Evolutionary conservation across 192 early-diverging fungal genomes (phyloP), one percentile per base, ranked within the genome.

Genomic region (Coemansia aciculifera): DNA sequence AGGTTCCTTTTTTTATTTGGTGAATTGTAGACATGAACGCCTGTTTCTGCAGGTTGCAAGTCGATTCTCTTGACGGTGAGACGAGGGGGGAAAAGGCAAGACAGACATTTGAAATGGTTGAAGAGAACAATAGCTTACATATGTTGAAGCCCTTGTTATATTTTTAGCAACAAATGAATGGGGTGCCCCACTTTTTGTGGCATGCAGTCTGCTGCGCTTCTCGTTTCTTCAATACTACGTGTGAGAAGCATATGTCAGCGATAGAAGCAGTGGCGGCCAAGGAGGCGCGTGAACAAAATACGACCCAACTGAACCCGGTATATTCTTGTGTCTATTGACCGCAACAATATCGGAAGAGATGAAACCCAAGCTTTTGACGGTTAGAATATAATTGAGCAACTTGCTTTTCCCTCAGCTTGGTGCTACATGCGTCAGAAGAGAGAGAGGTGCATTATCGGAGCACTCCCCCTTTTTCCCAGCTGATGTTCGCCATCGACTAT

Each of bases 391-490:
- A 57, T 32, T 17, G 15, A 34, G 54, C 13, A 57, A 12, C 54
- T 13, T 27, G n/a, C 9, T 12, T 2, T 15, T 15, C 5, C 15
- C 29, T 57, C 24, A 44, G 12, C 12, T 23, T 17, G 15, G 29
- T 34, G 24, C 6, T 34, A 57, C 29, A 29, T 54, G 54, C 15
- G 29, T 57, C 31, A 57, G 54, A 57, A 57, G 54, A 57, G 54
- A 57, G 54, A 57, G 32, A 34, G 54, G 54, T 57, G 54, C 54
- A 57, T 57, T 57, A 57, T 54, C 54, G 29, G 54, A 29, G 54
- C 17, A 29, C 54, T n/a, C 29, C 29, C 29, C 13, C 5, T 57
- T 7, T n/a, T n/a, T 12, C 54, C 51, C 51, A 27, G 51, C 54
- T 57, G 54, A 34, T 31, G 31, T 31, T 57, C 15, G 5, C 51